Evolutionary conservation across 305 asterid genomes (phyloP), one percentile per base, ranked within the genome.

Genomic region (Petunia hybrid): DNA sequence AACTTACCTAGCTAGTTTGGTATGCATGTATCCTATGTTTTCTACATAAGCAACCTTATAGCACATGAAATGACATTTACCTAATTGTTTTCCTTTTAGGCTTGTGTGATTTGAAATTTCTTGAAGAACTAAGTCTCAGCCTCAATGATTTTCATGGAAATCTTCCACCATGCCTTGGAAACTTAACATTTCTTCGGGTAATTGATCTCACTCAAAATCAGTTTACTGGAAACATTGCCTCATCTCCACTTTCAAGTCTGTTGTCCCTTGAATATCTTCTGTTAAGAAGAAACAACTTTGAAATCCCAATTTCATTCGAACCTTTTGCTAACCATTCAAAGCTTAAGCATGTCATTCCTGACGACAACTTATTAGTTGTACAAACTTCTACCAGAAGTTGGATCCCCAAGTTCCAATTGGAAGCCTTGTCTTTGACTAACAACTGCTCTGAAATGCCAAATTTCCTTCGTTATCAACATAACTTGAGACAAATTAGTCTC

Each of bases 181-280:
- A 80, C 68, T 31, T 84, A 75, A 81, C 82, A 61, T 81, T 67
- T 6, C 80, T 81, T 2, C 71, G 68, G 13, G 13, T 42, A 31
- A 40, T 84, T 61, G 77, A 76, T 9, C 56, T 84, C 31, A 64
- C 77, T 2, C 0, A 6, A 3, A 84, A 84, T 53, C 22, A 42
- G 1, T 80, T 80, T 40, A 80, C 80, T 4, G 84, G 83, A 61
- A 83, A 36, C 2, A 75, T 83, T 64, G 78, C 81, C 13, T 55
- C 66, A 36, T 3, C 70, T 79, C 4, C 66, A 1, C 35, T 82
- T 2, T 14, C 65, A 2, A 57, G 4, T 66, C 73, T 82, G 43
- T 9, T 36, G 8, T 62, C 75, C 1, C 86, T 80, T 3, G 79
- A 83, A 48, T 75, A 36, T 70, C 60, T 83, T 4, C 38, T 77